Conservation (phyloP, 2,329 filamentous ascomycete genomes). For the Graphiopsis chlorocephala region DNA sequence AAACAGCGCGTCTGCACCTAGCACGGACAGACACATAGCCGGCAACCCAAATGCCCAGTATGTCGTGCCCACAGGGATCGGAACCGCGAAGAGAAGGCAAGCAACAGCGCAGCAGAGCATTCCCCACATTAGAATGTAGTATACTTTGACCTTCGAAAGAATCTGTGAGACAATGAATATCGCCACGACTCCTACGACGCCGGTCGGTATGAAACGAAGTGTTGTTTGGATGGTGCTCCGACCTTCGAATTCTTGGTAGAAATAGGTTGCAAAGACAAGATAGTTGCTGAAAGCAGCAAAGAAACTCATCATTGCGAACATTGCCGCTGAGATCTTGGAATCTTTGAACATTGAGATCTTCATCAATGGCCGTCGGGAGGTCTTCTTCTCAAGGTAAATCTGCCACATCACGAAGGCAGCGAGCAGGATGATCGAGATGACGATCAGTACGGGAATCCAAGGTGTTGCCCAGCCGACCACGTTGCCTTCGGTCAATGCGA, state of each 20-base stretch:
- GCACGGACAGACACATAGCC: conserved; percentile 63
- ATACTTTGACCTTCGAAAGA: conserved; percentile 57
- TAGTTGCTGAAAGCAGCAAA: conserved; percentile 68
- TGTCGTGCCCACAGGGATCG: conserved; percentile 57
- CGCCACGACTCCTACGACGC: conserved; percentile 58
- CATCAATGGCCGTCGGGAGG: conserved; percentile 56
- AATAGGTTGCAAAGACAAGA: conserved; percentile 66
- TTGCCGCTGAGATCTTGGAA: conserved; percentile 59
- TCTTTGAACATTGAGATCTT: conserved; percentile 64
- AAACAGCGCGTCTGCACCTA: conserved; percentile 66
- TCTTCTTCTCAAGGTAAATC: conserved; percentile 55
- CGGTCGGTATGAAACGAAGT: conserved; percentile 65
- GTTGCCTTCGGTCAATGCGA: conserved; percentile 67
- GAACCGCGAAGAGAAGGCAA: conserved; percentile 61
- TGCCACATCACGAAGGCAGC: conserved; percentile 61
- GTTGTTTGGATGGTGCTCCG: conserved; percentile 64
- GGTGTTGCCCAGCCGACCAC: conserved; percentile 64
- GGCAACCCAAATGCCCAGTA: conserved; percentile 68
- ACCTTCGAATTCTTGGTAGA: conserved; percentile 64
- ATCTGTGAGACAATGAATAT: conserved; percentile 56
- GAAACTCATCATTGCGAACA: conserved; percentile 65
- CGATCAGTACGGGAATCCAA: conserved; percentile 61
- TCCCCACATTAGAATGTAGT: conserved; percentile 57
- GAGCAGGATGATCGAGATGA: conserved; percentile 57
- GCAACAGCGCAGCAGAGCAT: conserved; percentile 55